Conservation (phyloP, 1,284 basidiomycete genomes). For the Ganoderma lucidum region DNA sequence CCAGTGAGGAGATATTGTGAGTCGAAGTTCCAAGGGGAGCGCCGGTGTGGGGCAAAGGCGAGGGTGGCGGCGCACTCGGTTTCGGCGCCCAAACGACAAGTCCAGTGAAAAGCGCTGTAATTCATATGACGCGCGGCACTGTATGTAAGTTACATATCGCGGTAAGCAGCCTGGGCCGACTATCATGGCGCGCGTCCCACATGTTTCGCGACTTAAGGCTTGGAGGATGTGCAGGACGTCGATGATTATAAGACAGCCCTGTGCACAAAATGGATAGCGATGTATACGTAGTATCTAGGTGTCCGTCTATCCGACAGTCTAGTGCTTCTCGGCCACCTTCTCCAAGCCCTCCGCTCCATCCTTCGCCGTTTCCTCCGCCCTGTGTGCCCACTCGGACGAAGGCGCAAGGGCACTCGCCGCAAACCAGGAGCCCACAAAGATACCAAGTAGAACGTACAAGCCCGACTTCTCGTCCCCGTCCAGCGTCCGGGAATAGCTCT, state of each 20-base stretch:
- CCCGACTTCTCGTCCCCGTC: constrained; percentile 61
- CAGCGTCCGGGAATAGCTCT: constrained; percentile 51
- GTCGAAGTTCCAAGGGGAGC: too few species aligned
- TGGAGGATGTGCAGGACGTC: neutral
- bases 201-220: neutral
- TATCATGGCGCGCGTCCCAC: neutral
- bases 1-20: too few species aligned
- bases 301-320: constrained; percentile 21
- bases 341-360: constrained; percentile 25
- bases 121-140: constrained; percentile 15
- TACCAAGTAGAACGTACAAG: constrained; percentile 59
- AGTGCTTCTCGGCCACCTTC: constrained; percentile 29
- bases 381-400: constrained; percentile 36
- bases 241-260: constrained; percentile 17
- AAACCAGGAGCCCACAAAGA: constrained; percentile 61
- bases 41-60: too few species aligned
- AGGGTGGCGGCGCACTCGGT: too few species aligned
- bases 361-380: constrained; percentile 31
- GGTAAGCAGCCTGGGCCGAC: neutral
- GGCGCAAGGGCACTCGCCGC: constrained; percentile 52
- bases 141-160: too few species aligned
- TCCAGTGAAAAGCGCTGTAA: too few species aligned
- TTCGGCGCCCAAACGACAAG: too few species aligned
- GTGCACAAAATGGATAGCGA: constrained; percentile 24
- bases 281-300: constrained; percentile 26